Evolutionary conservation across 2,329 filamentous ascomycete genomes (phyloP), one percentile per base, ranked within the genome.

Genomic region (Fusarium coffeatum): DNA sequence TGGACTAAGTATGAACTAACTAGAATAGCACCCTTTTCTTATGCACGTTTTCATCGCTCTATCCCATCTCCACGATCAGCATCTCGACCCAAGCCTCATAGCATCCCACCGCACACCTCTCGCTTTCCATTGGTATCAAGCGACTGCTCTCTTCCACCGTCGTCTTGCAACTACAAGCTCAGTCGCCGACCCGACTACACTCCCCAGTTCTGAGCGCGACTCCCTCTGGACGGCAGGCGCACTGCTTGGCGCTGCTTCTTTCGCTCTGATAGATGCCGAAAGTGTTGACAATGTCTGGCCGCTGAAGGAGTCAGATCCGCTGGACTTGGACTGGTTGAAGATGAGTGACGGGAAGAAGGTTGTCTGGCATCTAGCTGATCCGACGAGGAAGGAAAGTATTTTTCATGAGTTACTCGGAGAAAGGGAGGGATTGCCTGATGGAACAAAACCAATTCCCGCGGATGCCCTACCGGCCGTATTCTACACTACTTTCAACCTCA

Each of bases 241-340:
- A 3, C 74, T 87, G 5, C 78, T 88, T 5, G 82, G 85, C 10
- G 78, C 81, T 23, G 78, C 83, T 1, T 77, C 82, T 11, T 83
- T 86, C 61, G 82, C 82, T 34, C 80, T 80, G 25, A 74, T 86
- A 23, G 83, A 85, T 32, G 78, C 79, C 1, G 63, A 72, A 1
- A 77, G 78, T 1, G 78, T 85, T 0, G 76, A 83, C 51, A 76
- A 85, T 57, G 80, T 85, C 4, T 91, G 88, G 88, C 89, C 89
- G 1, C 77, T 91, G 3, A 84, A 81, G 40, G 66, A 77, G 4
- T 74, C 79, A 0, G 78, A 78, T 1, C 72, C 50, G 1, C 47
- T 77, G 1, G 86, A 89, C 65, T 78, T 90, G 3, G 81, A 86
- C 70, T 91, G 88, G 89, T 74, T 90, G 4, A 84, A 80, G 51